Percentiles rank a stretch among this genome's conserved stretches.
phyloP scores from a whole-genome alignment of 2,329 filamentous ascomycete species.

The Diaporthe citrichinensis region DNA sequence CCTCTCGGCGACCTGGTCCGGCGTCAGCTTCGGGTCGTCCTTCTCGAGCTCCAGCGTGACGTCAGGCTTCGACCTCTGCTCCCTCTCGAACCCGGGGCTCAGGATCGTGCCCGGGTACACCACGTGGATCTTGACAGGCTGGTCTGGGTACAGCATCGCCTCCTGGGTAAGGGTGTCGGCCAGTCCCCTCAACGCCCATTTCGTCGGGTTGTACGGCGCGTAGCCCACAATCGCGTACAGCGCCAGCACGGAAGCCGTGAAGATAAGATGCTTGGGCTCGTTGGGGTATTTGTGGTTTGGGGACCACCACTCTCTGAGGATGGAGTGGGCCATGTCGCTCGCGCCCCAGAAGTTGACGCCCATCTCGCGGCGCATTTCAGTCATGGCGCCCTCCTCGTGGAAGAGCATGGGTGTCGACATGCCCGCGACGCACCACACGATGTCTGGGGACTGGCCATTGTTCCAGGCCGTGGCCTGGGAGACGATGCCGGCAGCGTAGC shows the following conservation, averaged over 20 bases:
- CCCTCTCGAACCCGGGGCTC: conserved; percentile 79
- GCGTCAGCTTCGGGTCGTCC: conserved; percentile 83
- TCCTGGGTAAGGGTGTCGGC: conserved; percentile 89
- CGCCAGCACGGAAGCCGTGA: conserved; percentile 84
- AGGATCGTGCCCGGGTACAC: conserved; percentile 89
- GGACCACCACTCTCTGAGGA: conserved; percentile 80
- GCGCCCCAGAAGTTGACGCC: conserved; percentile 92
- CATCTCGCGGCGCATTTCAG: conserved; percentile 82
- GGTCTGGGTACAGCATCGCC: conserved; percentile 84
- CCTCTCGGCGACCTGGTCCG: conserved; percentile 80
- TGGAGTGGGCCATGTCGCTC: conserved; percentile 87
- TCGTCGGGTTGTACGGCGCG: conserved; percentile 84
- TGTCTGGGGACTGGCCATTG: conserved; percentile 77
- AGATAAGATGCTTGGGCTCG: conserved; percentile 82
- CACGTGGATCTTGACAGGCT: conserved; percentile 80
- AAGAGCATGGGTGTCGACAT: conserved; percentile 82
- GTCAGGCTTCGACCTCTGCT: conserved; percentile 84
- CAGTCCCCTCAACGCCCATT: conserved; percentile 86
- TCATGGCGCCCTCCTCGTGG: conserved; percentile 80
- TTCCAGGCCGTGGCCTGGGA: conserved; percentile 85
- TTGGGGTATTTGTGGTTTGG: conserved; percentile 57
- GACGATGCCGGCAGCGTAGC: conserved; percentile 79
- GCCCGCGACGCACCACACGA: conserved; percentile 94
- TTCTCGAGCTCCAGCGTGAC: conserved; percentile 86
- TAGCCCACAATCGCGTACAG: conserved; percentile 88